Evolutionary conservation across 305 asterid genomes (phyloP), one percentile per base, ranked within the genome.

Genomic region (Coffea humblotiana): DNA sequence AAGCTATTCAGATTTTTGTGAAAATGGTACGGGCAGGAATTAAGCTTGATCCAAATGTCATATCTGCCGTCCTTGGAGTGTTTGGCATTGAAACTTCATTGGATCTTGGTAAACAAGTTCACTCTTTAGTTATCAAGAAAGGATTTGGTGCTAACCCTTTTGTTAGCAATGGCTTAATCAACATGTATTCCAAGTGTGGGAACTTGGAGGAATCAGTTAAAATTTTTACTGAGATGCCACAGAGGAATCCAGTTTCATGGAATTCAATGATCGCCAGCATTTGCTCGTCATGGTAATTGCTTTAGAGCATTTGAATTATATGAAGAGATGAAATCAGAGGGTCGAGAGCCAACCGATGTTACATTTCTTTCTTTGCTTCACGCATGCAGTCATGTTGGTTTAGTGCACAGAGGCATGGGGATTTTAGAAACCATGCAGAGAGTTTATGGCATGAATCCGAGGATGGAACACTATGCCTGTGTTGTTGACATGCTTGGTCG

Each of bases 211-310:
- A 89, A 65, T 89, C 97, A 11, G 76, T 85, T 21, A 84, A 86
- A 80, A 77, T 92, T 76, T 93, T 95, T 72, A 35, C 77, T 25
- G 49, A 48, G 64, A 88, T 88, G 88, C 84, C 81, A 54, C 86
- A 18, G 40, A 93, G 82, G 92, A 94, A 91, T 86, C 86, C 85
- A 79, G 92, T 95, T 77, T 92, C 99, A 19, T 95, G 98, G 98
- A 95, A 92, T 86, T 93, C 97, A 75, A 85, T 93, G 81, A 93
- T 95, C 79, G 96, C 97, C 97, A 70, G 98, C 97, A n/a, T 92
- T 84, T 87, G 97, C 97, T 75, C 96, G 97, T 70, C 97, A 92
- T 72, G 98, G 97, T 21, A 80, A 92, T 37, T 93, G 93, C 77
- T 68, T 64, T 77, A 86, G 85, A 86, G 93, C 94, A 11, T 91